These are phyloP conservation scores for Prunus davidiana DNA, from an alignment of 306 rosid species.

Conservation along the genomic window DNA sequence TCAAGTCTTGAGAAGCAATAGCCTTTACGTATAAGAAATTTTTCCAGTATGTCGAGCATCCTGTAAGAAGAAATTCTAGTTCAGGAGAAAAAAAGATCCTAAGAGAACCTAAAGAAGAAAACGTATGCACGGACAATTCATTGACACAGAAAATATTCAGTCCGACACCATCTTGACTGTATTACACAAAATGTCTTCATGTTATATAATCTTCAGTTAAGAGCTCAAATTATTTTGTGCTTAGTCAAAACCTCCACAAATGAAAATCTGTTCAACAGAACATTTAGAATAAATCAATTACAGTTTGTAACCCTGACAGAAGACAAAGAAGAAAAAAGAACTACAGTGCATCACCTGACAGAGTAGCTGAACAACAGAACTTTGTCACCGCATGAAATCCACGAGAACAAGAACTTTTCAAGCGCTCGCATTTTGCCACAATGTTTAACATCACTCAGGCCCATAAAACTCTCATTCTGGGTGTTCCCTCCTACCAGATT, in stretches of 20 bases:
- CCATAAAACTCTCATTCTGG: constrained; percentile 81
- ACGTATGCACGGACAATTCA: neutral
- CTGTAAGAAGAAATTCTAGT: constrained; percentile 41
- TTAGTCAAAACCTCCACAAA: neutral
- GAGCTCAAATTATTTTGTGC: neutral
- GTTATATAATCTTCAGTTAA: neutral
- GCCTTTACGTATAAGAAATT: constrained; percentile 83
- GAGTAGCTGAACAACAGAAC: constrained; percentile 93
- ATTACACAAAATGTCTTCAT: neutral
- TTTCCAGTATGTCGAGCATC: constrained; percentile 94
- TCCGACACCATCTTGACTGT: neutral
- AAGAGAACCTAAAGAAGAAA: neutral
- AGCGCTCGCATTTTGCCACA: constrained; percentile 95
- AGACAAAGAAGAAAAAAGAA: neutral
- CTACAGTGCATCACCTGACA: constrained; percentile 49
- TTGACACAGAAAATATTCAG: neutral
- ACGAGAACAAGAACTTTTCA: constrained; percentile 68
- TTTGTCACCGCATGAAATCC: constrained; percentile 84
- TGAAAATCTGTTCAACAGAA: neutral
- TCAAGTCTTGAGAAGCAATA: constrained; percentile 90
- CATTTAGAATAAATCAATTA: neutral
- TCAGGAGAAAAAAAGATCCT: constrained; percentile 16
- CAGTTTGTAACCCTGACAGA: neutral
- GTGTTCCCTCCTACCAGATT: constrained; percentile 79
- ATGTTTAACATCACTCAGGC: constrained; percentile 82